Conservation (phyloP, 148 eudicot species). For the Rhododendron simsii region DNA sequence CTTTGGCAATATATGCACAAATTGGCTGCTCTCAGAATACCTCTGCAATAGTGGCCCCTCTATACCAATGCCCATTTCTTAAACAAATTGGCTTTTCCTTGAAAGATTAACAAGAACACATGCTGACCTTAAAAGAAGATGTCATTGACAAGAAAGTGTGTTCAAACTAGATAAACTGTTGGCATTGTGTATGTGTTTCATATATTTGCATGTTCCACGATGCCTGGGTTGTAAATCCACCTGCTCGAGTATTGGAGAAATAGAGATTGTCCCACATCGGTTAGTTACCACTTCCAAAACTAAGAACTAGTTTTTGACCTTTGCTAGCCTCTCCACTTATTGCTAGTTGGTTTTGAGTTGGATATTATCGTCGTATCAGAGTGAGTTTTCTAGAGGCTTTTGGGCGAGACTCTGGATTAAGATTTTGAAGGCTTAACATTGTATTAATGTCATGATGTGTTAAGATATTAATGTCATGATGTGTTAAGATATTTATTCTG, state of each 20-base stretch:
- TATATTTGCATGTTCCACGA: not conserved
- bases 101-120: not conserved
- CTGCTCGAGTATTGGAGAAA: not conserved
- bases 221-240: not conserved
- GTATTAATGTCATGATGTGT: not conserved
- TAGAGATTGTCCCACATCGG: not conserved
- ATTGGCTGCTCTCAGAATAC: too few relatives aligned
- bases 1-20: too few relatives aligned
- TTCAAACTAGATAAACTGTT: not conserved
- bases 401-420: not conserved
- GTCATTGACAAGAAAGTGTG: not conserved
- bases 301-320: not conserved
- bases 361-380: not conserved
- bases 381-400: not conserved
- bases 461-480: too few relatives aligned
- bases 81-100: not conserved
- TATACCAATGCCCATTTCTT: not conserved
- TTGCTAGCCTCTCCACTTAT: too few relatives aligned
- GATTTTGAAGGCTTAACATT: not conserved
- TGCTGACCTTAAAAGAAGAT: not conserved
- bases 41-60: too few relatives aligned
- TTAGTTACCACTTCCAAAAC: not conserved
- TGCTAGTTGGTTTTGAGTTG: too few relatives aligned
- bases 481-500: not conserved
- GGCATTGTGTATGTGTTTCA: not conserved